A percentile compares a stretch with the other conserved stretches of the same genome.
These are phyloP conservation scores for Saturnispora dispora DNA, from an alignment of 805 yeast genomes.

Conservation along the genomic window DNA sequence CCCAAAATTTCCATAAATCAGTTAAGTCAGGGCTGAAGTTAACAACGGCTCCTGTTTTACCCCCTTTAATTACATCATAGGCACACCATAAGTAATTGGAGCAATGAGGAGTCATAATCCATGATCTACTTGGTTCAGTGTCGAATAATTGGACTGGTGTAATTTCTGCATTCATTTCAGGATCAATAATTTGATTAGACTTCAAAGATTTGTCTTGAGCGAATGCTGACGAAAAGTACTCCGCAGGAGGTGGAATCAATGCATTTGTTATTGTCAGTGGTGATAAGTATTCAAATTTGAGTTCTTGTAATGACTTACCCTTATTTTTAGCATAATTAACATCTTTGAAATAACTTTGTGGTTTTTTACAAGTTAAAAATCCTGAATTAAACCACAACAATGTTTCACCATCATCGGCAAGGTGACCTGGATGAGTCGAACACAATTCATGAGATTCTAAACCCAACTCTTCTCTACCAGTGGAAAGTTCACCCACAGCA, in stretches of 20 bases:
- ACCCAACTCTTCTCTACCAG: conserved; percentile 7
- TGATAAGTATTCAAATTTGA: conserved; percentile 30
- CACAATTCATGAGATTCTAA: conserved; percentile 36
- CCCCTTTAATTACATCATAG: conserved; percentile 46
- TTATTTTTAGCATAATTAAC: conserved; percentile 25
- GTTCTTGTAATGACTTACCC: conserved; percentile 21
- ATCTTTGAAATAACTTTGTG: conserved; percentile 32
- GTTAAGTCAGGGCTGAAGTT: conserved; percentile 26
- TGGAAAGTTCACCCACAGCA: conserved; percentile 38
- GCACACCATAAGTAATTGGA: conserved; percentile 55
- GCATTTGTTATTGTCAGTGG: conserved; percentile 38
- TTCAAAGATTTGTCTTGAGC: conserved; percentile 1
- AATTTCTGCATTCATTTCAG: conserved; percentile 7
- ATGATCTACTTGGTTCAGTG: conserved; percentile 43
- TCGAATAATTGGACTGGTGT: conserved; percentile 6
- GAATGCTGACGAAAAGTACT: conserved; percentile 19
- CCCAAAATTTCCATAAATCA: conserved; percentile 33
- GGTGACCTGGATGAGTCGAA: conserved; percentile 56
- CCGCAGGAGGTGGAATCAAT: conserved; percentile 45
- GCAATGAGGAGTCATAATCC: conserved; percentile 49
- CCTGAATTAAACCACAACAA: conserved; percentile 68
- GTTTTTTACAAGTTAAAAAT: conserved; percentile 46
- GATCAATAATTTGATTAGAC: conserved; percentile 7
- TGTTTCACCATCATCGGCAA: conserved; percentile 41
- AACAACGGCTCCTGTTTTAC: conserved; percentile 39